These are phyloP conservation scores for Lactarius sp. DNA, from an alignment of 768 basidiomycete genomes.

Conservation along the genomic window DNA sequence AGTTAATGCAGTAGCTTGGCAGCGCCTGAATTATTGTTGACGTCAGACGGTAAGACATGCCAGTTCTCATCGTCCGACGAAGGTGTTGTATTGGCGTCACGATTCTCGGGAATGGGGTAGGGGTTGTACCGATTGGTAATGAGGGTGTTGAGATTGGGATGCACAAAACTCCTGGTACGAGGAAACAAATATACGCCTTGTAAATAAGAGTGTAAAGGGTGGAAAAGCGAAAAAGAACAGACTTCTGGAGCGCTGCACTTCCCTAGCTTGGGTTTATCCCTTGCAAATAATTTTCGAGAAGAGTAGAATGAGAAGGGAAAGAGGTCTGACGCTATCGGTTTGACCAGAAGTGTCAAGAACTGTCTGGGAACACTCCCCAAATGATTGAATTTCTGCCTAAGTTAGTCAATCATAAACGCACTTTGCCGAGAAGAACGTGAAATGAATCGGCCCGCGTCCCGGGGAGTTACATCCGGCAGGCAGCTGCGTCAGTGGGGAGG, in stretches of 20 bases:
- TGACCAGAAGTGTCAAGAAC: too few species aligned
- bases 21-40: conserved; percentile 16
- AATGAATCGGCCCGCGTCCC: too few species aligned
- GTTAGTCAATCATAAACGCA: too few species aligned
- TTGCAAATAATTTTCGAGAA: conserved; percentile 51
- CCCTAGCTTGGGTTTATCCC: conserved; percentile 43
- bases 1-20: conserved; percentile 27
- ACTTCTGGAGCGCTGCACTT: conserved; percentile 29
- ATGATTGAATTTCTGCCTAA: too few species aligned
- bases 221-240: conserved; percentile 9
- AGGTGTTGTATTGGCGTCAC: conserved; percentile 26
- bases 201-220: not conserved
- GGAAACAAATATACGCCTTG: not conserved
- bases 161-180: conserved; percentile 11
- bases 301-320: not conserved
- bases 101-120: conserved; percentile 14
- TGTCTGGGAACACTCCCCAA: too few species aligned
- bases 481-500: too few species aligned
- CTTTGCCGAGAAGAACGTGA: too few species aligned
- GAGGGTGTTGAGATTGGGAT: conserved; percentile 9
- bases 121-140: conserved; percentile 7
- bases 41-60: conserved; percentile 36
- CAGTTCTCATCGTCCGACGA: conserved; percentile 42
- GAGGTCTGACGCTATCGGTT: too few species aligned
- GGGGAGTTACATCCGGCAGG: too few species aligned